These are phyloP conservation scores for Penicillium waksmanii DNA, from an alignment of 495 filamentous ascomycete species.

Conservation along the genomic window DNA sequence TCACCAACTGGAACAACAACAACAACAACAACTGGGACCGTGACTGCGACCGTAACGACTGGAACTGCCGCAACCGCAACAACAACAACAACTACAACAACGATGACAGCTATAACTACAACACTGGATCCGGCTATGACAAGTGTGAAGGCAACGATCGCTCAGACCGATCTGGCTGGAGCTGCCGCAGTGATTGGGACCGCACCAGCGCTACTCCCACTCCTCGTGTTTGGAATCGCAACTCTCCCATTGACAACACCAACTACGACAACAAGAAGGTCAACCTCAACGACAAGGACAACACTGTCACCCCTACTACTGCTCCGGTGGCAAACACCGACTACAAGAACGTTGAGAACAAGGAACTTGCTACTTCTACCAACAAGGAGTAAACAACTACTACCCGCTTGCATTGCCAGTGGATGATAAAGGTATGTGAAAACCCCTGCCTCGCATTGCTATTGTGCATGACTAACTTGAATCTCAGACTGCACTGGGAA, in stretches of 20 bases:
- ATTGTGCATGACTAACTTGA: background rate
- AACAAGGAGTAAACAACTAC: background rate
- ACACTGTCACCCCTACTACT: background rate
- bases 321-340: background rate
- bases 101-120: slow-evolving; percentile 14
- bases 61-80: slow-evolving; percentile 17
- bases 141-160: slow-evolving; percentile 18
- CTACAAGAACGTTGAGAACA: slow-evolving; percentile 9
- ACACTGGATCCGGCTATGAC: slow-evolving; percentile 16
- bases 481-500: too few species aligned
- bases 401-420: background rate
- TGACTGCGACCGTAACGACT: slow-evolving; percentile 9
- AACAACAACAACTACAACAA: slow-evolving; percentile 18
- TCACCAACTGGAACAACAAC: slow-evolving; percentile 4
- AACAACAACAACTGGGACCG: slow-evolving; percentile 7
- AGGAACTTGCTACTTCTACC: slow-evolving; percentile 5
- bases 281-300: background rate
- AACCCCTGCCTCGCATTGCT: background rate
- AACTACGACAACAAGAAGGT: slow-evolving; percentile 4
- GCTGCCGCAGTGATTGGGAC: slow-evolving; percentile 21
- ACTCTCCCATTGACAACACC: slow-evolving; percentile 7
- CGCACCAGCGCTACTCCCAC: slow-evolving; percentile 15
- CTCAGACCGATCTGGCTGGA: slow-evolving; percentile 14
- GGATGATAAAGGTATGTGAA: background rate
- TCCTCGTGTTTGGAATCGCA: slow-evolving; percentile 13